Conservation (phyloP, 495 filamentous ascomycete species). For the Neurospora sp. region DNA sequence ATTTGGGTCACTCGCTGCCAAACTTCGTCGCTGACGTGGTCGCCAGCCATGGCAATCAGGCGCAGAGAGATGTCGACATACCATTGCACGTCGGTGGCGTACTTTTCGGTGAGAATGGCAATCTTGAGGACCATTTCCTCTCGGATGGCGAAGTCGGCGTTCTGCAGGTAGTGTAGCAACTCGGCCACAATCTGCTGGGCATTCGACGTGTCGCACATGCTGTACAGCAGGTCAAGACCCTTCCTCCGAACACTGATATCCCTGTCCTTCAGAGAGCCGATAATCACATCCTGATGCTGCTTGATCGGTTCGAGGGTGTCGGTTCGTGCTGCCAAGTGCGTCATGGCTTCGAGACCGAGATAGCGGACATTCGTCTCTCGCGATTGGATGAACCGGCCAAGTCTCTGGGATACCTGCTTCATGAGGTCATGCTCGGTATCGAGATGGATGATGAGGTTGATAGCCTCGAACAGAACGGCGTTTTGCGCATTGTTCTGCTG, state of each 20-base stretch:
- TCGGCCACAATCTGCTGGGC: conserved; percentile 88
- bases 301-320: conserved; percentile 98
- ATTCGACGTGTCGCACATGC: conserved; percentile 96
- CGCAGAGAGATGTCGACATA: conserved; percentile 97
- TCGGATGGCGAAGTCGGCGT: conserved; percentile 91
- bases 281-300: conserved; percentile 91
- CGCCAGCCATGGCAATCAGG: conserved; percentile 90
- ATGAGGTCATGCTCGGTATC: conserved; percentile 92
- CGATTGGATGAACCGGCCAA: conserved; percentile 95
- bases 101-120: conserved; percentile 96
- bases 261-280: conserved; percentile 84
- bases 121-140: conserved; percentile 99
- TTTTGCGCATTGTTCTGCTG: conserved; percentile 99
- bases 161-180: conserved; percentile 88
- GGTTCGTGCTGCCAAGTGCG: conserved; percentile 86
- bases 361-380: conserved; percentile 97
- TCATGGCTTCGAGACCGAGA: conserved; percentile 95
- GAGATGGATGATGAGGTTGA: conserved; percentile 97
- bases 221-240: conserved; percentile 92
- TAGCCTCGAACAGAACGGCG: conserved; percentile 94
- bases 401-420: conserved; percentile 88
- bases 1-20: conserved; percentile 99
- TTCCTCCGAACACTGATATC: conserved; percentile 97
- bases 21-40: conserved; percentile 98
- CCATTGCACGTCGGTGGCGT: conserved; percentile 96